phyloP scores from a whole-genome alignment of 2,329 filamentous ascomycete species.

The Periglandula ipomoeae region DNA sequence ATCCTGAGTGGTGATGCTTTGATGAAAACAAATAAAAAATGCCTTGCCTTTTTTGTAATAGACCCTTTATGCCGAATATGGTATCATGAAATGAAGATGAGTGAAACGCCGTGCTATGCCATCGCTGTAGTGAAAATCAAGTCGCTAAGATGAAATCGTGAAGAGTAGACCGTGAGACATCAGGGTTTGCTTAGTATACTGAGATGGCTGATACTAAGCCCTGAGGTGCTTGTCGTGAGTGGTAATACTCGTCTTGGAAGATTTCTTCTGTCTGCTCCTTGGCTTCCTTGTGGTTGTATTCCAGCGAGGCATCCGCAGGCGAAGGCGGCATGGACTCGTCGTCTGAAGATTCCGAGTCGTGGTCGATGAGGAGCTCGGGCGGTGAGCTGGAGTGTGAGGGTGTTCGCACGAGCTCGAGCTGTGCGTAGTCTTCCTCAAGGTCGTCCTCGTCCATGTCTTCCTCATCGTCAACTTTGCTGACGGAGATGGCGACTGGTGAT shows the following conservation, averaged over 20 bases:
- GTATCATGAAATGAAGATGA: constrained; percentile 16
- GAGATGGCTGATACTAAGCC: constrained; percentile 46
- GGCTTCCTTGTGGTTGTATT: constrained; percentile 50
- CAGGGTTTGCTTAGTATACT: constrained; percentile 39
- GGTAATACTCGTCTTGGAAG: constrained; percentile 45
- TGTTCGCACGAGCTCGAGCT: constrained; percentile 60
- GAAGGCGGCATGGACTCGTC: constrained; percentile 73
- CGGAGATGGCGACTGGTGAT: constrained; percentile 15
- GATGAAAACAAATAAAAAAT: constrained; percentile 8
- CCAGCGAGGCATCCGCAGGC: constrained; percentile 47
- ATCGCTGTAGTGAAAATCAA: constrained; percentile 15
- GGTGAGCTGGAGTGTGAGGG: constrained; percentile 56
- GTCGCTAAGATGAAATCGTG: constrained; percentile 5
- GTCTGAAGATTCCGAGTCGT: constrained; percentile 58
- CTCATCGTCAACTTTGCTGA: constrained; percentile 33
- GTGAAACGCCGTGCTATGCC: constrained; percentile 19
- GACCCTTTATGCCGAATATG: constrained; percentile 14
- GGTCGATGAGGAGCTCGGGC: constrained; percentile 59
- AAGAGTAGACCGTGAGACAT: background rate
- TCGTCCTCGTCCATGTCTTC: constrained; percentile 36
- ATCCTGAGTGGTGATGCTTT: constrained; percentile 10
- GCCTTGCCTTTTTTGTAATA: constrained; percentile 10
- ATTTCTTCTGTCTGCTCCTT: constrained; percentile 35
- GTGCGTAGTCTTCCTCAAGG: constrained; percentile 55
- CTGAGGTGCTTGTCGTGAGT: constrained; percentile 40